Evolutionary conservation across 805 yeast species (phyloP).

Genomic region (Babjeviella inositovora): DNA sequence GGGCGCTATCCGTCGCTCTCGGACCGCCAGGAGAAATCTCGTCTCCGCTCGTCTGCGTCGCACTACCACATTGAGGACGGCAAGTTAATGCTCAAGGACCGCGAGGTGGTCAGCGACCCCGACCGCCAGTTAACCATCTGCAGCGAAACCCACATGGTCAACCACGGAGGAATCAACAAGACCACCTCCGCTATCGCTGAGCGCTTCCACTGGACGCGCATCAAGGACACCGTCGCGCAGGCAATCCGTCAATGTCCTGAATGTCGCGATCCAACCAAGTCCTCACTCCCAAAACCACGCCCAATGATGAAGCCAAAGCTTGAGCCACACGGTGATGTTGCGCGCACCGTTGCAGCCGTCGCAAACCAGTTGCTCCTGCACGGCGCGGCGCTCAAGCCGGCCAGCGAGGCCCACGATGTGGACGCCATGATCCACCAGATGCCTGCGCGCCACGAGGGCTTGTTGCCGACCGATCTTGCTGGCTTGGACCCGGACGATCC

Average conservation of each 20-base stretch:
- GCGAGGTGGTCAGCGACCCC: slow-evolving; percentile 73
- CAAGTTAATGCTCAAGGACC: slow-evolving; percentile 56
- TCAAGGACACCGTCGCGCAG: slow-evolving; percentile 73
- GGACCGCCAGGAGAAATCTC: slow-evolving; percentile 74
- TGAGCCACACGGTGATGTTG: too few species aligned
- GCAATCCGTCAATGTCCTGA: slow-evolving; percentile 64
- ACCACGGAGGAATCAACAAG: slow-evolving; percentile 82
- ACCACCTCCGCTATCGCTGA: slow-evolving; percentile 68
- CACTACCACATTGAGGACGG: slow-evolving; percentile 64
- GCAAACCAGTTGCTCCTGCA: slow-evolving; percentile 1
- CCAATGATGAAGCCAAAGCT: too few species aligned
- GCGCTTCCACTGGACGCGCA: slow-evolving; percentile 80
- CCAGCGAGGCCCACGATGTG: too few species aligned
- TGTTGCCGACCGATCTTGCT: slow-evolving; percentile 20
- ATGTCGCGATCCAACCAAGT: slow-evolving; percentile 43
- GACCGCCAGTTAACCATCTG: slow-evolving; percentile 63
- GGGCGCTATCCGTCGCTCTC: slow-evolving; percentile 79
- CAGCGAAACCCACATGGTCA: slow-evolving; percentile 45
- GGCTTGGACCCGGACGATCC: slow-evolving; percentile 16
- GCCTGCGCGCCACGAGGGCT: slow-evolving; percentile 5
- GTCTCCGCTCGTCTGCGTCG: slow-evolving; percentile 66
- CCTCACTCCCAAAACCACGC: too few species aligned
- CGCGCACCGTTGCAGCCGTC: slow-evolving; percentile 1
- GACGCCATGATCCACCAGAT: slow-evolving; percentile 3
- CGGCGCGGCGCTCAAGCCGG: slow-evolving; percentile 4